phyloP scores from a whole-genome alignment of 371 early-diverging fungal genomes.

The Capillidium rhysosporum region DNA sequence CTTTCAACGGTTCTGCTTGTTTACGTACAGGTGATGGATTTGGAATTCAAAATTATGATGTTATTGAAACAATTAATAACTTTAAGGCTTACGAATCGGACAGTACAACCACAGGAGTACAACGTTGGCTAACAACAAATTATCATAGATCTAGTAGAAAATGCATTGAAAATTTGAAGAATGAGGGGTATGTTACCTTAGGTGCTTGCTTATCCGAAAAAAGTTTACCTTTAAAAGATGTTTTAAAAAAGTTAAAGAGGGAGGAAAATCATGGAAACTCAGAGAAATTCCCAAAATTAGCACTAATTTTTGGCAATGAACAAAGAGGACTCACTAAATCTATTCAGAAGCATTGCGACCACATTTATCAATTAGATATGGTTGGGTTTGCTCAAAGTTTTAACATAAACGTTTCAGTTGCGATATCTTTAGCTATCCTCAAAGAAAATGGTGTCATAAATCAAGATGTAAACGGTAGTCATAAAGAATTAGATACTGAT shows the following conservation, averaged over 20 bases:
- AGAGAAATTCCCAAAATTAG: conserved; percentile 1
- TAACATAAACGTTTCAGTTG: background rate
- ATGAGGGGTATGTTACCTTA: background rate
- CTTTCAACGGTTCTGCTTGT: conserved; percentile 3
- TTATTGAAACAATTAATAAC: conserved; percentile 3
- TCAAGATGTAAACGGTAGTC: too few species aligned
- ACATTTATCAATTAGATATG: conserved; percentile 1
- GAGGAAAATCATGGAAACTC: too few species aligned
- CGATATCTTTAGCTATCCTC: background rate
- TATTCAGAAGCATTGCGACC: background rate
- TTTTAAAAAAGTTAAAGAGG: background rate
- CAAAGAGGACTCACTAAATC: background rate
- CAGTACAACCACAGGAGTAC: background rate
- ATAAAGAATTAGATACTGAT: too few species aligned
- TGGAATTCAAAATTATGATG: conserved; percentile 4
- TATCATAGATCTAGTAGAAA: background rate
- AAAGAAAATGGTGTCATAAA: background rate
- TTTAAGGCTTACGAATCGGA: background rate
- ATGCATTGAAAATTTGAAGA: conserved; percentile 1
- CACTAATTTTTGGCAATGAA: conserved; percentile 6
- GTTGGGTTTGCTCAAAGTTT: background rate
- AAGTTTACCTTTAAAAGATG: background rate
- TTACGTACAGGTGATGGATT: conserved; percentile 6
- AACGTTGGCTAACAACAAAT: conserved; percentile 1
- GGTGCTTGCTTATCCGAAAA: background rate